Base-by-base conservation (phyloP, 2,329 filamentous ascomycete genomes). In the Raffaelea arxii region DNA sequence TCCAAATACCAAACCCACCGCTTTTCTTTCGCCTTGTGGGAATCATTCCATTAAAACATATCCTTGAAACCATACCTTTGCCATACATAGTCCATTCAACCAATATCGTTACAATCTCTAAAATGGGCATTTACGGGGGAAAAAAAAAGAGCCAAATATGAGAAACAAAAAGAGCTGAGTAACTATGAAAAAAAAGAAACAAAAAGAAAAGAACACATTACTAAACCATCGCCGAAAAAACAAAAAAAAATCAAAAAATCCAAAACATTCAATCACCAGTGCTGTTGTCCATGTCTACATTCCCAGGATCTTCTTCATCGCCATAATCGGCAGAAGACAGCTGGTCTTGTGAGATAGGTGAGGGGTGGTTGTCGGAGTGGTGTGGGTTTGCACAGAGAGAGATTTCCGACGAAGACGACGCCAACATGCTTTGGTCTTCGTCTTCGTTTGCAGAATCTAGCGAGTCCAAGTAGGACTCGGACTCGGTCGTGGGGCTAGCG, bases 291-390 rank as follows among this genome's bases (percentile, higher is more conserved):
- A 30, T 37, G 25, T 35, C 25, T 21, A 35, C 44, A 19, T 32
- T 38, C 21, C 46, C 46, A 5, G 3, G 25, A 14, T 41, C 44
- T 2, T 38, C 50, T 21, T 51, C 52, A n/a, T 54, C 56, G 11
- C 54, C 55, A 23, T 69, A 65, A 6, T 70, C 69, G 2, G 61
- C 64, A 6, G 67, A 71, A 39, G 56, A 64, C 25, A 67, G 54
- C 16, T 36, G 3, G 3, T 66, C 65, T 5, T 62, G 63, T 2
- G 62, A 62, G 7, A 68, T 64, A 2, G 65, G 62, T 44, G 68
- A 70, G 1, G 52, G 35, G 11, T 48, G 48, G 16, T 62, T 63
- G 16, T 68, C 65, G 1, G 69, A 68, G 1, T 64, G 62, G 35
- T 67, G 64, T 0, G 59, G 59, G 35, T 65, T 62, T 2, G 58